Evolutionary conservation across 2,329 filamentous ascomycete species (phyloP).

Genomic region (Ophiostoma populinum): DNA sequence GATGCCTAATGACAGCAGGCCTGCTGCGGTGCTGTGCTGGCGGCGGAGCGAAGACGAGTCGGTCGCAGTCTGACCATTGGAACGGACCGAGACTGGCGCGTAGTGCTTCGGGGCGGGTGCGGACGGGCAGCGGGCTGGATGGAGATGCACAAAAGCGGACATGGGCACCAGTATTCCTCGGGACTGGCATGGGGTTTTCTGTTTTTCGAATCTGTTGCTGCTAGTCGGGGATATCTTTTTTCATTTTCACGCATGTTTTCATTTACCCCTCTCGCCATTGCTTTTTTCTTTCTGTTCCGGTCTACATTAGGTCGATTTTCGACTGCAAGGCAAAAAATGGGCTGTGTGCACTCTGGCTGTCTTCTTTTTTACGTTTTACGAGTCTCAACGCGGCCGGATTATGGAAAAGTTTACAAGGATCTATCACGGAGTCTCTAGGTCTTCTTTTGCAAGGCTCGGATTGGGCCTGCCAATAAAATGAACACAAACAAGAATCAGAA

Average conservation of each 20-base stretch:
- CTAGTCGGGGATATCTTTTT: slow-evolving; percentile 5
- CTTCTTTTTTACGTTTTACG: slow-evolving; percentile 2
- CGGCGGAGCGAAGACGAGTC: no score
- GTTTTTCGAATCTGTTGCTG: slow-evolving; percentile 10
- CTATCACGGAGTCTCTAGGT: slow-evolving; percentile 11
- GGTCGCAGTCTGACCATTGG: no score
- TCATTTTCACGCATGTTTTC: slow-evolving; percentile 2
- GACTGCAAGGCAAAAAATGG: slow-evolving; percentile 2
- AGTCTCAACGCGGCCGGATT: slow-evolving; percentile 6
- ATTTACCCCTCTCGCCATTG: not conserved
- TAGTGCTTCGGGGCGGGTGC: no score
- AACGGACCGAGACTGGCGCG: no score
- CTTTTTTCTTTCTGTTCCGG: slow-evolving; percentile 8
- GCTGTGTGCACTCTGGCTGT: slow-evolving; percentile 3
- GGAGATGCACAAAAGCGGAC: slow-evolving; percentile 15
- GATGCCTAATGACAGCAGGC: slow-evolving; percentile 7
- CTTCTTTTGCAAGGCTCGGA: no score
- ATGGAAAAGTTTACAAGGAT: slow-evolving; percentile 11
- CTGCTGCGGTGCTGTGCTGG: slow-evolving; percentile 7
- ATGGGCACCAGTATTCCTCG: slow-evolving; percentile 6
- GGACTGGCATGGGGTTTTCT: slow-evolving; percentile 10
- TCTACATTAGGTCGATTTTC: not conserved
- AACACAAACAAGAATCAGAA: no score
- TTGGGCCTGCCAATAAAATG: no score
- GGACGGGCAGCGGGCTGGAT: no score